A percentile compares a stretch with the other conserved stretches of the same genome.
phyloP scores from a whole-genome alignment of 306 rosid genomes.

The Hylodesmum podocarpum region DNA sequence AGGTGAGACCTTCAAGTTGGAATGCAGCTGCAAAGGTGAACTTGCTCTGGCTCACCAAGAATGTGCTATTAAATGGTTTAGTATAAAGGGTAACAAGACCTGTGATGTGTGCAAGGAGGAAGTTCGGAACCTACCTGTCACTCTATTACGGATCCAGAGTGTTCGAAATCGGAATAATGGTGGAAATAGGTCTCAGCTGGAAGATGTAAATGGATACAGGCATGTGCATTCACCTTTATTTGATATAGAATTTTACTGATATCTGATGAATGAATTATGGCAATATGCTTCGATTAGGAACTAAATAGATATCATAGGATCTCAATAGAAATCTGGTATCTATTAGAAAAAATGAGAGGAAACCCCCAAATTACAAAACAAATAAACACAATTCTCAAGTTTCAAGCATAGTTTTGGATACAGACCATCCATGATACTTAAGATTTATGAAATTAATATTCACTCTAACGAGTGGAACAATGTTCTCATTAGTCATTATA shows the following conservation, averaged over 20 bases:
- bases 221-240: slow-evolving; percentile 31
- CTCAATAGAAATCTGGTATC: neutral
- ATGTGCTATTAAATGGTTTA: slow-evolving; percentile 95
- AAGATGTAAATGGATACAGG: slow-evolving; percentile 67
- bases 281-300: neutral
- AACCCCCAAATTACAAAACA: neutral
- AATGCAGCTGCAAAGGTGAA: slow-evolving; percentile 99
- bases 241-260: neutral
- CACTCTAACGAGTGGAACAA: neutral
- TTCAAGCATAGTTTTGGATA: neutral
- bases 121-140: slow-evolving; percentile 84
- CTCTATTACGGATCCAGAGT: slow-evolving; percentile 85
- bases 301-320: neutral
- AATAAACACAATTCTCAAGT: neutral
- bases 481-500: neutral
- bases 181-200: slow-evolving; percentile 52
- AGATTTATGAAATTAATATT: neutral
- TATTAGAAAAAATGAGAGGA: neutral
- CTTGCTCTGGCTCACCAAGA: slow-evolving; percentile 98
- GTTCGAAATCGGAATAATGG: slow-evolving; percentile 53
- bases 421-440: neutral
- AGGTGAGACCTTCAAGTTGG: slow-evolving; percentile 96
- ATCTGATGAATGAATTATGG: neutral
- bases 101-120: slow-evolving; percentile 94
- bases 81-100: slow-evolving; percentile 91